Base-by-base conservation (phyloP, 2,329 filamentous ascomycete species). In the Diaporthe ilicicola region DNA sequence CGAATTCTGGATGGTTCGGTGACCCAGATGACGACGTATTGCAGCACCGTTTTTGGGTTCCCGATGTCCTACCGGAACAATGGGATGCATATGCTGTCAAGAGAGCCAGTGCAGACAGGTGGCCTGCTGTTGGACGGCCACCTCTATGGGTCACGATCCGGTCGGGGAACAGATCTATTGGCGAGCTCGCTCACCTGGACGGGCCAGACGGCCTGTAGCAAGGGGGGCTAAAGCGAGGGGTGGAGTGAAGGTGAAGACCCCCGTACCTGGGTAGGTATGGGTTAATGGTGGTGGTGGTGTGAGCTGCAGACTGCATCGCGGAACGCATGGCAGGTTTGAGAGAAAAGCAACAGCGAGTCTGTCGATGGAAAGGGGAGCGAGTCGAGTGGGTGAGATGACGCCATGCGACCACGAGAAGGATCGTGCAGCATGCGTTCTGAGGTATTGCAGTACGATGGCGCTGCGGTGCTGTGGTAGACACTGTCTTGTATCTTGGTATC, bases 301-400 rank as follows among this genome's bases (percentile, higher is more conserved):
- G 50, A 12, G 39, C 51, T 55, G 39, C 48, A 67, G 24, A 32
- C 56, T 61, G 56, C 19, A 48, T 22, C 56, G 27, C 19, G 56
- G 39, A n/a, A 34, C 27, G 42, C 42, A 24, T 34, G 39, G 64
- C 64, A 34, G 64, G 37, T 4, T 27, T 32, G 39, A 67, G 48
- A 22, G 64, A 56, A 42, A 27, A 55, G 32, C 51, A 44, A 46
- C 37, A 42, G n/a, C 34, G 44, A 27, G n/a, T 19, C 27, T 12
- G 44, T 10, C 19, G 59, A 50, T 48, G 59, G 44, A n/a, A 12
- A 64, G 42, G 44, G 29, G 13, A 50, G 42, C 42, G 59, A 64
- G 27, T 50, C 59, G n/a, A n/a, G 44, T 24, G 17, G 51, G 65
- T 56, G 39, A 46, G 27, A 67, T 55, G 65, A 67, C 65, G 51